phyloP scores from a whole-genome alignment of 2,329 filamentous ascomycete genomes.

The Ophiosphaerella herpotricha region DNA sequence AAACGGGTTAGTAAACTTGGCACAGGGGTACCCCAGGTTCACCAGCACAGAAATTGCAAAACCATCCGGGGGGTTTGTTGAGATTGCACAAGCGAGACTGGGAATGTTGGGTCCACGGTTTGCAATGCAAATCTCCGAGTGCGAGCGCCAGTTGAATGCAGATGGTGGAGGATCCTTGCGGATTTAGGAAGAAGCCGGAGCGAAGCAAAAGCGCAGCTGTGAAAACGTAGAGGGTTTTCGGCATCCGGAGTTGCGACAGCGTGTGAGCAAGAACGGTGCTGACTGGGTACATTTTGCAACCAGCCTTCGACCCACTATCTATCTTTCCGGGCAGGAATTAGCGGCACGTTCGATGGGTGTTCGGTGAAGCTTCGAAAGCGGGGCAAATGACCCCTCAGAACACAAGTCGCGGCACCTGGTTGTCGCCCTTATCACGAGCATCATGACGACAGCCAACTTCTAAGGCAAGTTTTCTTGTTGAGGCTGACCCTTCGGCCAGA shows the following conservation, averaged over 20 bases:
- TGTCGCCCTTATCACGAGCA: background rate
- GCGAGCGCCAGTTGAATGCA: background rate
- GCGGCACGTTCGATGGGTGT: background rate
- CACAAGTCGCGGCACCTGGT: background rate
- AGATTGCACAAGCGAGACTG: slow-evolving; percentile 6
- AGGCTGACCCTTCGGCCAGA: background rate
- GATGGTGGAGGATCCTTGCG: background rate
- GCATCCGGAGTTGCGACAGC: background rate
- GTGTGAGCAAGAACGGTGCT: slow-evolving; percentile 2
- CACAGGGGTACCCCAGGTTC: background rate
- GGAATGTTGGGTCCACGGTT: slow-evolving; percentile 9
- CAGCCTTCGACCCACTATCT: background rate
- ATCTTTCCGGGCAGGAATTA: background rate
- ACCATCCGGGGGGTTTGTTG: too few species aligned
- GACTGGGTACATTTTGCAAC: background rate
- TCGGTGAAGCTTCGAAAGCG: background rate
- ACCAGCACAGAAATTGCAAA: background rate
- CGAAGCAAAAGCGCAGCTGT: background rate
- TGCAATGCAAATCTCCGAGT: background rate
- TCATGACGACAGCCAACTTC: background rate
- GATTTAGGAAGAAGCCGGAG: background rate
- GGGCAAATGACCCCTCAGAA: background rate
- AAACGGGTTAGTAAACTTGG: slow-evolving; percentile 3
- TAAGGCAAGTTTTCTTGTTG: background rate
- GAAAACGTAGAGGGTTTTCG: slow-evolving; percentile 1